These are phyloP conservation scores for Neurospora sp. DNA, from an alignment of 495 filamentous ascomycete genomes.

Conservation along the genomic window DNA sequence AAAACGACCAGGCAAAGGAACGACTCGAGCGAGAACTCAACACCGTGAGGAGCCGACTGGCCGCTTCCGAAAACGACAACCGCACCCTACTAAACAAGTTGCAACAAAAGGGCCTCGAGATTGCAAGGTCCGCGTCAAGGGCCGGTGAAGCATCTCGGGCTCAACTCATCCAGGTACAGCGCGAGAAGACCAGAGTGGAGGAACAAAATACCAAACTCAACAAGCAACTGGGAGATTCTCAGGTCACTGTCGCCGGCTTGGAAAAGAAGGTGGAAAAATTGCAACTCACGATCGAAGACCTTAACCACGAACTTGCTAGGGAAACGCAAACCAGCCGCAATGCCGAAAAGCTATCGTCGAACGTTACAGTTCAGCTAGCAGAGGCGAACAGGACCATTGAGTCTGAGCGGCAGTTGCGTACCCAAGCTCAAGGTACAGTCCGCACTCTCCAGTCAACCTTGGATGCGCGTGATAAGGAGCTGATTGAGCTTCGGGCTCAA, in stretches of 20 bases:
- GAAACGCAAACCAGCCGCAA: slow-evolving; percentile 87
- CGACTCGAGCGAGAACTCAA: slow-evolving; percentile 86
- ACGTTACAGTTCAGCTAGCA: slow-evolving; percentile 69
- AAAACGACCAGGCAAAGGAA: slow-evolving; percentile 88
- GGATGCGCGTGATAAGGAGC: slow-evolving; percentile 66
- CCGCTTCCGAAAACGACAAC: slow-evolving; percentile 95
- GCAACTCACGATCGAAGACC: slow-evolving; percentile 76
- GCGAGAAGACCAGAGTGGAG: slow-evolving; percentile 76
- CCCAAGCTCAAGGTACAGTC: slow-evolving; percentile 77
- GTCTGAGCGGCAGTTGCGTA: slow-evolving; percentile 76
- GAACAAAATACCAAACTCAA: slow-evolving; percentile 73
- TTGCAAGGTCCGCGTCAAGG: slow-evolving; percentile 78
- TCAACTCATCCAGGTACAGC: slow-evolving; percentile 65
- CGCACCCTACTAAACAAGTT: slow-evolving; percentile 91
- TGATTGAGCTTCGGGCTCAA: slow-evolving; percentile 68
- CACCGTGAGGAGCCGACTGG: slow-evolving; percentile 80
- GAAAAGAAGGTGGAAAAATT: slow-evolving; percentile 97
- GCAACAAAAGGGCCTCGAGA: slow-evolving; percentile 95
- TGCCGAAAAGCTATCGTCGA: slow-evolving; percentile 86
- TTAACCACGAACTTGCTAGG: slow-evolving; percentile 84
- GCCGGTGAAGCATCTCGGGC: slow-evolving; percentile 76
- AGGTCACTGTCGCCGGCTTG: slow-evolving; percentile 71
- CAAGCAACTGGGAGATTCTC: slow-evolving; percentile 80
- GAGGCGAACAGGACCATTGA: slow-evolving; percentile 85
- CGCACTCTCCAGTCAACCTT: slow-evolving; percentile 69